Conservation (phyloP, 1,284 basidiomycete species). For the Ganoderma leucocontextum region DNA sequence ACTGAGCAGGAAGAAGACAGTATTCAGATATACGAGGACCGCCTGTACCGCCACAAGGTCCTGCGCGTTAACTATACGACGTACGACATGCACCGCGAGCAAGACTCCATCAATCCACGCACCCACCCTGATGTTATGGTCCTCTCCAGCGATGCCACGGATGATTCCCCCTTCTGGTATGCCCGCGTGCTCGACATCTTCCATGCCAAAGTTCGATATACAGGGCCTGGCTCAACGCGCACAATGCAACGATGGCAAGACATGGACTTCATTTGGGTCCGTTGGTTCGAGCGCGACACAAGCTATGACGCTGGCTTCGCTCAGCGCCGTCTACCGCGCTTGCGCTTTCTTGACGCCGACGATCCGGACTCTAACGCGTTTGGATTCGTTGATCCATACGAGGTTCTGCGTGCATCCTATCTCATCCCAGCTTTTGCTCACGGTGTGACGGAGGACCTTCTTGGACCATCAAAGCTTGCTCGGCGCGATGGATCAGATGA, state of each 20-base stretch:
- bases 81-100: constrained; percentile 49
- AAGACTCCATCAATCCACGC: constrained; percentile 49
- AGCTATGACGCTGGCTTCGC: constrained; percentile 5
- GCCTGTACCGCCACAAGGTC: constrained; percentile 42
- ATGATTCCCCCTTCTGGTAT: constrained; percentile 35
- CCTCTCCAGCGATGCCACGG: constrained; percentile 32
- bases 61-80: constrained; percentile 53
- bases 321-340: constrained; percentile 4
- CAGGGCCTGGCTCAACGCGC: background rate
- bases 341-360: constrained; percentile 2
- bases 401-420: too few relatives aligned
- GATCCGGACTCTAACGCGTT: too few relatives aligned
- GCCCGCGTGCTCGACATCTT: constrained; percentile 33
- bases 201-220: constrained; percentile 34
- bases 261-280: constrained; percentile 47
- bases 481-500: too few relatives aligned
- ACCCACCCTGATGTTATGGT: constrained; percentile 47
- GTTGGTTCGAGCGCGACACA: constrained; percentile 31
- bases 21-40: constrained; percentile 30
- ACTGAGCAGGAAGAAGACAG: constrained; percentile 18
- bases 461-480: too few relatives aligned
- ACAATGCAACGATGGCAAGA: constrained; percentile 9
- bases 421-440: too few relatives aligned
- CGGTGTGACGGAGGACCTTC: too few relatives aligned
- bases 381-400: too few relatives aligned